A percentile compares a stretch with the other conserved stretches of the same genome.
Evolutionary conservation across 2,329 filamentous ascomycete genomes (phyloP).

Genomic region (Ceratocystis albifundus): DNA sequence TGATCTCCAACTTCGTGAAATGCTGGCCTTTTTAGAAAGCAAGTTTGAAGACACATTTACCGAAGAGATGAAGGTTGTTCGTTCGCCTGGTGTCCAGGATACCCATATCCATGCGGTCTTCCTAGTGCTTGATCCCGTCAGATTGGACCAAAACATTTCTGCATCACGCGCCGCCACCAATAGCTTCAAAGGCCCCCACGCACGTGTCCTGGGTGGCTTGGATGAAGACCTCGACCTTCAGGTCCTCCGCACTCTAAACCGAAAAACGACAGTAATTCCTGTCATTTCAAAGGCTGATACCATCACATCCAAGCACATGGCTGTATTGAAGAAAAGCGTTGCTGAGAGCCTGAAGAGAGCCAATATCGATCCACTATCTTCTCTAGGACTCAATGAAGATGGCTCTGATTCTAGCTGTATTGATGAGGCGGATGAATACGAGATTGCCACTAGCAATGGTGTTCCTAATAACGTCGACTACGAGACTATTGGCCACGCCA

Average conservation of each 20-base stretch:
- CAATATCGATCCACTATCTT: conserved; percentile 77
- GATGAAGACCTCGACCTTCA: conserved; percentile 87
- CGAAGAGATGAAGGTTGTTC: conserved; percentile 94
- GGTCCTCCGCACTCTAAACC: conserved; percentile 73
- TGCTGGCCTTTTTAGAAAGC: conserved; percentile 85
- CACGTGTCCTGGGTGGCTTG: conserved; percentile 52
- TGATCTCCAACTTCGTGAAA: conserved; percentile 84
- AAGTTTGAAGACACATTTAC: conserved; percentile 97
- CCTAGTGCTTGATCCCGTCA: conserved; percentile 74
- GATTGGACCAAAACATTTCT: conserved; percentile 72
- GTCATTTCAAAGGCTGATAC: conserved; percentile 96
- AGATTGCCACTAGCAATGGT: conserved; percentile 25
- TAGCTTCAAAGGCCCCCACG: conserved; percentile 27
- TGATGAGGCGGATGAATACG: conserved; percentile 44
- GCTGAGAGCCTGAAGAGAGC: conserved; percentile 78
- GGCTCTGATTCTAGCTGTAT: conserved; percentile 46
- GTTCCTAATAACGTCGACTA: conserved; percentile 27
- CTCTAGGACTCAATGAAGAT: conserved; percentile 69
- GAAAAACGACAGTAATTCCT: conserved; percentile 90
- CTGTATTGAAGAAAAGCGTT: conserved; percentile 77
- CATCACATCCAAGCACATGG: conserved; percentile 91
- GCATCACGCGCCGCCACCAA: conserved; percentile 48
- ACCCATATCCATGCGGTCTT: conserved; percentile 97
- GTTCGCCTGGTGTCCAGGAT: conserved; percentile 83
- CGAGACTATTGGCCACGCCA: conserved; percentile 41